A percentile compares a stretch with the other conserved stretches of the same genome.
Evolutionary conservation across 306 rosid species (phyloP).

Genomic region (Styphnolobium japonicum): DNA sequence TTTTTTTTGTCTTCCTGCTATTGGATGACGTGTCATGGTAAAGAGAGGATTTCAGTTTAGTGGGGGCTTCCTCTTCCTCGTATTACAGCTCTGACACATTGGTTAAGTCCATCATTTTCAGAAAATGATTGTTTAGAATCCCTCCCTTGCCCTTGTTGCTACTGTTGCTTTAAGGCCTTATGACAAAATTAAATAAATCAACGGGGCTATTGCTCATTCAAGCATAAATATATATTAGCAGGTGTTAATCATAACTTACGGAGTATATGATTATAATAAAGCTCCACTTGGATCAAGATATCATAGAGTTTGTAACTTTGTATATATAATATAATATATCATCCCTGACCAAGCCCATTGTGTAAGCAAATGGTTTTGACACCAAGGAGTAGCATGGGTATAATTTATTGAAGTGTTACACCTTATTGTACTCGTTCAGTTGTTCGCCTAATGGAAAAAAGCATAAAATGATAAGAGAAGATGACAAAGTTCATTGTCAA

Average conservation of each 20-base stretch:
- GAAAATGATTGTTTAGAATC: slow-evolving; percentile 9
- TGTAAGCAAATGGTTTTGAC: neutral
- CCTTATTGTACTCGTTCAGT: no score
- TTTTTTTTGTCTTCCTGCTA: neutral
- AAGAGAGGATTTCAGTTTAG: neutral
- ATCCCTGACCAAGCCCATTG: neutral
- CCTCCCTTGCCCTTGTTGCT: neutral
- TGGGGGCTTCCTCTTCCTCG: slow-evolving; percentile 5
- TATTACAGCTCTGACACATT: slow-evolving; percentile 14
- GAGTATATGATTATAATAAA: neutral
- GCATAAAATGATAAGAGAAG: neutral
- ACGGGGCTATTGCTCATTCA: neutral
- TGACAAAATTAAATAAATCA: neutral
- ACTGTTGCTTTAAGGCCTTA: neutral
- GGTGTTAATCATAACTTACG: neutral
- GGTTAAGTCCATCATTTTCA: neutral
- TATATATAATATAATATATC: no score
- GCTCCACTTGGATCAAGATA: neutral
- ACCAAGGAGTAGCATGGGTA: neutral
- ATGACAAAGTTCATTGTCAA: neutral
- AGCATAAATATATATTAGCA: neutral
- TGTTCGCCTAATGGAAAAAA: neutral
- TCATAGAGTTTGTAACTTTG: neutral
- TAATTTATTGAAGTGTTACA: neutral
- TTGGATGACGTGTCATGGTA: neutral